Conservation (phyloP, 768 basidiomycete genomes). For the Russula earlei region DNA sequence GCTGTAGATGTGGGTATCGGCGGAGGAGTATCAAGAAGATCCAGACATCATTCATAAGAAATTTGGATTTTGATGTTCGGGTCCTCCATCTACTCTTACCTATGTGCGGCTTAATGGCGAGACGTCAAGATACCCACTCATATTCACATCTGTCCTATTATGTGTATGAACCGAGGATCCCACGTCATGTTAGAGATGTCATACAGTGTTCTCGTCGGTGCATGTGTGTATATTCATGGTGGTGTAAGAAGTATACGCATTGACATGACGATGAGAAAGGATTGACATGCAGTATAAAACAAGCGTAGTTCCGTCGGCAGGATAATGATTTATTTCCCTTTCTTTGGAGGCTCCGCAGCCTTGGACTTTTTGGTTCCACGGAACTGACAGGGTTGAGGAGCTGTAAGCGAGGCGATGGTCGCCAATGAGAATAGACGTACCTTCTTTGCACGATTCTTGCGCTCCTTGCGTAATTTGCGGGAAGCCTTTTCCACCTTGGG, state of each 20-base stretch:
- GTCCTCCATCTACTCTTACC: slow-evolving; percentile 9
- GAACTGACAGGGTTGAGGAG: slow-evolving; percentile 42
- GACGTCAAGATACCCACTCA: slow-evolving; percentile 16
- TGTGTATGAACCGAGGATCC: slow-evolving; percentile 5
- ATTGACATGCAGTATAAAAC: slow-evolving; percentile 31
- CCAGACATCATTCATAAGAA: slow-evolving; percentile 98
- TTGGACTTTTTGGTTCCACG: slow-evolving; percentile 95
- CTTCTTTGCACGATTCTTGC: slow-evolving; percentile 99
- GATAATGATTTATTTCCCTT: slow-evolving; percentile 65
- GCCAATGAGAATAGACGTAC: slow-evolving; percentile 33
- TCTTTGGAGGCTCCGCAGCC: slow-evolving; percentile 86
- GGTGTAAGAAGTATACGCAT: slow-evolving; percentile 30
- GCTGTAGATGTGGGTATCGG: slow-evolving; percentile 95
- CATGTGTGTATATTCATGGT: slow-evolving; percentile 30
- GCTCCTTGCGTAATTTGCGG: slow-evolving; percentile 97
- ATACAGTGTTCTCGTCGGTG: neutral
- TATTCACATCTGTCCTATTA: slow-evolving; percentile 10
- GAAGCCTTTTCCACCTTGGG: slow-evolving; percentile 84
- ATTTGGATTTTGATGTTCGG: slow-evolving; percentile 56
- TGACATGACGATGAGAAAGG: slow-evolving; percentile 32
- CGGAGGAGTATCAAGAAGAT: slow-evolving; percentile 98
- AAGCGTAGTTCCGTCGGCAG: slow-evolving; percentile 23
- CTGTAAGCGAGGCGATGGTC: neutral
- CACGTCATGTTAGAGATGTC: slow-evolving; percentile 1
- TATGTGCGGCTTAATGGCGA: slow-evolving; percentile 9